Base-by-base conservation (phyloP, 371 early-diverging fungal species). In the Rhizopus arrhizus region DNA sequence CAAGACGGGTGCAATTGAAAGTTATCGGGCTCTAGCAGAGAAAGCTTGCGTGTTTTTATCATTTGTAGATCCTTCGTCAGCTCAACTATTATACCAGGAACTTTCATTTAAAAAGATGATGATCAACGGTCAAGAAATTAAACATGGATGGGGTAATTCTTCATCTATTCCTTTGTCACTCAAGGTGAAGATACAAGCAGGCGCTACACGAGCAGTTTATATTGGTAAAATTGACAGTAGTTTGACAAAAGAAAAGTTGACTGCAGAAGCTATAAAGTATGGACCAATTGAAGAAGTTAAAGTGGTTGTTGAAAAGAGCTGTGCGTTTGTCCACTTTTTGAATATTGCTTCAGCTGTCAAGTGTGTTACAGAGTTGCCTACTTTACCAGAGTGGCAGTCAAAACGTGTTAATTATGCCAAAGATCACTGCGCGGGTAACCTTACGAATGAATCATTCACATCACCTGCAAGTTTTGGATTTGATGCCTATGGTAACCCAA, bases 291-390 rank as follows among this genome's bases (percentile, higher is more conserved):
- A 93, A 31, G 78, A 80, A 2, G 64, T 93, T 60, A 81, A 85
- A 59, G 64, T 90, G n/a, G 48, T 91, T 6, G 71, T 56, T 0
- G 91, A 90, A 16, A 88, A 87, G 60, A 72, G 77, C 33, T 87
- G 88, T 54, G 92, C 85, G 0, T 93, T 93, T 73, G 87, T 90
- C 33, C 91, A 93, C 62, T 88, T 92, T 69, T 66, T 82, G 43
- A 75, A 67, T 47, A 79, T 92, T 46, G 35, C 69, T 2, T 66
- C 71, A 28, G 93, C 93, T 34, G 75, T 89, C 47, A 86, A 85
- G 38, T 88, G 87, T 35, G 88, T 91, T 16, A 50, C 67, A 8
- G 56, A 56, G 0, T 56, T 91, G 40, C 72, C 81, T 10, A 53
- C 45, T 0, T 83, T 86, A 11, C 62, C 83, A 2, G 67, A 61